Evolutionary conservation across 306 rosid species (phyloP), one percentile per base, ranked within the genome.

Genomic region (Dicorynia guianensis): DNA sequence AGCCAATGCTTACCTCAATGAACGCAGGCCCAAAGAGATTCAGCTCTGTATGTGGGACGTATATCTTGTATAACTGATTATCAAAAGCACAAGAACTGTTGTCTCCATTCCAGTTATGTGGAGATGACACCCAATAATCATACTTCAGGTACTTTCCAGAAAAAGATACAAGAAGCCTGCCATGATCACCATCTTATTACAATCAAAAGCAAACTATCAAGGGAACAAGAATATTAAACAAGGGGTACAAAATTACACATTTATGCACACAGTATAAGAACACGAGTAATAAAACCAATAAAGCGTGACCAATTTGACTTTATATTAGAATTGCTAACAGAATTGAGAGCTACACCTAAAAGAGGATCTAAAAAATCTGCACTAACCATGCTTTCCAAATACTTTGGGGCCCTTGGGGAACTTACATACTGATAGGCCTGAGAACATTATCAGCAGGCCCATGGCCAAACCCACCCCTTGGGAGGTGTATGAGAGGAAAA

Each of bases 101-200:
- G 56, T 71, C 88, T 62, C 79, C 89, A 4, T 77, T 62, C 82
- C 71, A 83, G 84, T 74, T 69, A 81, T 78, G 88, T 35, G 92
- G 81, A 80, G 81, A 85, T 10, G 78, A 81, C 39, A 72, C 80
- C 62, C 85, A 79, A 72, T 67, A 83, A 70, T 85, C 83, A 74
- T 50, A 79, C 9, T 83, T 82, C 78, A 90, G 86, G 89, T 96
- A 96, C 78, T 89, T 96, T 14, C 99, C 99, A 38, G 89, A 72
- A 75, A 96, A 92, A 44, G 99, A 96, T 76, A 96, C 78, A 50
- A 96, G 97, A 83, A 88, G 86, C 92, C 99, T 96, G 98, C 62
- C 85, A 90, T 46, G 71, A 73, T 48, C 46, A 82, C 47, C 67
- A 73, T 74, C 63, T 50, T 69, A 47, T 48, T 64, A 79, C 49